Conservation (phyloP, 495 filamentous ascomycete species). For the Aspergillus taichungensis region DNA sequence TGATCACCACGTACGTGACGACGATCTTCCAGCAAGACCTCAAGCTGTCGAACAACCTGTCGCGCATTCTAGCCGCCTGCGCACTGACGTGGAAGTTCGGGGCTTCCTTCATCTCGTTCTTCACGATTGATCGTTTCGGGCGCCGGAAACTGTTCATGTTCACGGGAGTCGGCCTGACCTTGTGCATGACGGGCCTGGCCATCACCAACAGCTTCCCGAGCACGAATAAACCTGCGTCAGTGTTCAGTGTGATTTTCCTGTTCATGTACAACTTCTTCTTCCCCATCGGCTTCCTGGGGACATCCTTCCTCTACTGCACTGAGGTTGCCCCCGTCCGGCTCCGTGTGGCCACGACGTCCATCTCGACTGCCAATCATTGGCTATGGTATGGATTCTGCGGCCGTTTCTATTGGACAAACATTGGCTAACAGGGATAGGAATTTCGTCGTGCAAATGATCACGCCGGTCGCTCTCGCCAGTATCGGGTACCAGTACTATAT, state of each 20-base stretch:
- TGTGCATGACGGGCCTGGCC: constrained; percentile 34
- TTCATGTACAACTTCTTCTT: constrained; percentile 51
- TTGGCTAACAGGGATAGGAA: constrained; percentile 4
- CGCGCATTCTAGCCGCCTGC: constrained; percentile 18
- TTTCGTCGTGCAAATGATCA: constrained; percentile 46
- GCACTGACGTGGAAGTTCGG: constrained; percentile 38
- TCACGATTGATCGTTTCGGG: constrained; percentile 40
- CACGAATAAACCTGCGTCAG: constrained; percentile 26
- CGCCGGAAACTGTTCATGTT: constrained; percentile 40
- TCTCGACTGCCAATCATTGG: constrained; percentile 45
- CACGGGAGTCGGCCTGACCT: constrained; percentile 34
- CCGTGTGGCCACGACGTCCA: constrained; percentile 42
- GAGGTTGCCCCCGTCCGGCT: constrained; percentile 44
- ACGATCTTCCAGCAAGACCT: constrained; percentile 21
- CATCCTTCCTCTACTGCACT: constrained; percentile 47
- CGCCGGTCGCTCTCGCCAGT: constrained; percentile 42
- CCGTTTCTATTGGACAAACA: neutral
- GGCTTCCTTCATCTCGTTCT: constrained; percentile 33
- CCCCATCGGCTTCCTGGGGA: constrained; percentile 46
- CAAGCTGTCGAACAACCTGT: constrained; percentile 8
- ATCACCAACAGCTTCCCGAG: constrained; percentile 27
- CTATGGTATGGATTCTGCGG: constrained; percentile 15
- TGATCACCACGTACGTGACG: constrained; percentile 19
- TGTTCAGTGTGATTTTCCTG: constrained; percentile 36
- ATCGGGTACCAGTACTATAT: constrained; percentile 49